These are phyloP conservation scores for Solanum ossicruentum DNA, from an alignment of 257 asterid species.

Conservation along the genomic window DNA sequence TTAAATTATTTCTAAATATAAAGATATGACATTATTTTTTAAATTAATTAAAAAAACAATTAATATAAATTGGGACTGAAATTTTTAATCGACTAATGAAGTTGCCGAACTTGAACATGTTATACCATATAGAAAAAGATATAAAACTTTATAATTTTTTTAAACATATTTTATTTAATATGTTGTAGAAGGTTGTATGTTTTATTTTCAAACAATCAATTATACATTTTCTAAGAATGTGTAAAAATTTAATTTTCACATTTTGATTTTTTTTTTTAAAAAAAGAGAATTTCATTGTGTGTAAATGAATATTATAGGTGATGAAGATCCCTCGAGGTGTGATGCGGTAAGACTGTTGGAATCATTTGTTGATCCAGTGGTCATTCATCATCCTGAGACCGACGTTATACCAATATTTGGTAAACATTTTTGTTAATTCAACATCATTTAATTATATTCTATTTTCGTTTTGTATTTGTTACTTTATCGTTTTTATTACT, in stretches of 20 bases:
- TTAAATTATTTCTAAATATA: no score
- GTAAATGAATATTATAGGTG: neutral
- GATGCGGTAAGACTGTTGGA: neutral
- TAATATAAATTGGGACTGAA: no score
- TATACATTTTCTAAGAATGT: neutral
- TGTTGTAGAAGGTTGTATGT: neutral
- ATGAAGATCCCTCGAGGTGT: neutral
- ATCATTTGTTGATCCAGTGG: conserved; percentile 5
- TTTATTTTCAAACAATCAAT: neutral
- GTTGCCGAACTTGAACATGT: neutral
- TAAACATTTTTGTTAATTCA: neutral
- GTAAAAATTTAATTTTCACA: neutral
- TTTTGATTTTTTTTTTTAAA: no score
- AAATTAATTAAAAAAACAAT: no score
- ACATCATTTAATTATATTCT: neutral
- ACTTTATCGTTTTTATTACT: no score
- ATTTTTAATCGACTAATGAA: no score
- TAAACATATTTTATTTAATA: neutral
- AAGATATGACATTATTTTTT: no score
- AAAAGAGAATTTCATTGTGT: neutral
- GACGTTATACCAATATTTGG: conserved; percentile 8
- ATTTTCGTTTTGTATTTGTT: no score
- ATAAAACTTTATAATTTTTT: no score
- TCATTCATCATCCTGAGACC: conserved; percentile 11
- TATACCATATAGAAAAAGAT: neutral